These are phyloP conservation scores for Scutellaria barbata DNA, from an alignment of 257 asterid species.

Conservation along the genomic window DNA sequence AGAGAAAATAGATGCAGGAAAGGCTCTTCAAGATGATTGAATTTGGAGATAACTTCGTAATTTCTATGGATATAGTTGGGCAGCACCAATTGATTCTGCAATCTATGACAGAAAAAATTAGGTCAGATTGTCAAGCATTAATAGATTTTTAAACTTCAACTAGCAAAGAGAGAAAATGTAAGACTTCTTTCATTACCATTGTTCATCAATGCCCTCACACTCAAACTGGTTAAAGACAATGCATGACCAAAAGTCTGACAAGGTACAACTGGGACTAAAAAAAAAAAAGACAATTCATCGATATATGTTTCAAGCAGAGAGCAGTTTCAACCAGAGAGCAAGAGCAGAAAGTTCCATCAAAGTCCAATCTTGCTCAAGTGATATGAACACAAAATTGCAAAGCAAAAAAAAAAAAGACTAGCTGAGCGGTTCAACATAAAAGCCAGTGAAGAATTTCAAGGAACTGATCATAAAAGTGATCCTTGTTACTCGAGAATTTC, in stretches of 20 bases:
- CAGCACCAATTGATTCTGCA: conserved; percentile 13
- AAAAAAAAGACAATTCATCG: background rate
- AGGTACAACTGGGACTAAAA: conserved; percentile 10
- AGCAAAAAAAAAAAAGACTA: background rate
- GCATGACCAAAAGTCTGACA: background rate
- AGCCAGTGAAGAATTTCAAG: conserved; percentile 8
- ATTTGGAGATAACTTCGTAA: background rate
- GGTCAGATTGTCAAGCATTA: background rate
- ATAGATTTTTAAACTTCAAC: background rate
- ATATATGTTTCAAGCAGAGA: background rate
- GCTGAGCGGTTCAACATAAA: conserved; percentile 20
- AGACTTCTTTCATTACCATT: background rate
- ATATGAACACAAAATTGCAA: conserved; percentile 3
- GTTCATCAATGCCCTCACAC: conserved; percentile 19
- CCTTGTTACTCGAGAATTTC: background rate
- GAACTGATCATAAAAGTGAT: background rate
- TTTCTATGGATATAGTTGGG: background rate
- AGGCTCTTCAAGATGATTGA: background rate
- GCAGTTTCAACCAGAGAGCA: background rate
- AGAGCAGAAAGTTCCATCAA: background rate
- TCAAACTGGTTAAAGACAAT: conserved; percentile 2
- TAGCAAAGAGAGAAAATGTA: background rate
- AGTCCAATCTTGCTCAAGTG: background rate
- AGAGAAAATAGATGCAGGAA: background rate
- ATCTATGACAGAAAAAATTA: conserved; percentile 9